Percentiles rank a stretch among this genome's conserved stretches.
phyloP scores from a whole-genome alignment of 768 basidiomycete species.

The Fomitopsis serialis region DNA sequence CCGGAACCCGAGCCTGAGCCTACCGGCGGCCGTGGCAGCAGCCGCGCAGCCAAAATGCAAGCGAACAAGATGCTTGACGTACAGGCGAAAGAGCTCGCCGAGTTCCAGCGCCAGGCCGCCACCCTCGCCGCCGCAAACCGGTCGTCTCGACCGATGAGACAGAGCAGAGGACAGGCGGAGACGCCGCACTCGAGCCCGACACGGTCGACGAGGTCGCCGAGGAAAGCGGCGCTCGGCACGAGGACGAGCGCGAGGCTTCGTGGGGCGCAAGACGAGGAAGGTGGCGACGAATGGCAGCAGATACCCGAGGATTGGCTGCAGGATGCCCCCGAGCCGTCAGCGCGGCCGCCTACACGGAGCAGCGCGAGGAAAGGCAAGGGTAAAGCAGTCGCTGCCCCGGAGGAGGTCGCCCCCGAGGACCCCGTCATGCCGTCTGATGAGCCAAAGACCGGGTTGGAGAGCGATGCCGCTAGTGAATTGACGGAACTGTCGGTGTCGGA shows the following conservation, averaged over 20 bases:
- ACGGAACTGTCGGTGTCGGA: constrained; percentile 60
- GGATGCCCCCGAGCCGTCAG: constrained; percentile 6
- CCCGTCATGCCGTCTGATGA: constrained; percentile 1
- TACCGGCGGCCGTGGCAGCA: constrained; percentile 35
- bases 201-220: constrained; percentile 6
- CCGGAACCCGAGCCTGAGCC: constrained; percentile 3
- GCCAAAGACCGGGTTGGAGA: constrained; percentile 51
- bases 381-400: constrained; percentile 14
- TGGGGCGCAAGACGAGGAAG: constrained; percentile 37
- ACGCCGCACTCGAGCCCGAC: constrained; percentile 7
- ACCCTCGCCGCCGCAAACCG: constrained; percentile 10
- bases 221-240: constrained; percentile 38
- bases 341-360: constrained; percentile 1
- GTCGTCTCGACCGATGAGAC: constrained; percentile 13
- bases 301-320: constrained; percentile 73
- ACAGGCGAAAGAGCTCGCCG: constrained; percentile 64
- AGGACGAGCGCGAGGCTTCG: constrained; percentile 59
- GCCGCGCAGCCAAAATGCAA: constrained; percentile 63
- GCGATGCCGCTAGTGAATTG: constrained; percentile 68
- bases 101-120: constrained; percentile 49
- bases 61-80: constrained; percentile 66
- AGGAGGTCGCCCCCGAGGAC: constrained; percentile 7
- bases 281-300: constrained; percentile 68
- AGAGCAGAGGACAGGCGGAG: constrained; percentile 5
- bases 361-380: constrained; percentile 10